These are phyloP conservation scores for Didymella pomorum DNA, from an alignment of 2,329 filamentous ascomycete genomes.

Conservation along the genomic window DNA sequence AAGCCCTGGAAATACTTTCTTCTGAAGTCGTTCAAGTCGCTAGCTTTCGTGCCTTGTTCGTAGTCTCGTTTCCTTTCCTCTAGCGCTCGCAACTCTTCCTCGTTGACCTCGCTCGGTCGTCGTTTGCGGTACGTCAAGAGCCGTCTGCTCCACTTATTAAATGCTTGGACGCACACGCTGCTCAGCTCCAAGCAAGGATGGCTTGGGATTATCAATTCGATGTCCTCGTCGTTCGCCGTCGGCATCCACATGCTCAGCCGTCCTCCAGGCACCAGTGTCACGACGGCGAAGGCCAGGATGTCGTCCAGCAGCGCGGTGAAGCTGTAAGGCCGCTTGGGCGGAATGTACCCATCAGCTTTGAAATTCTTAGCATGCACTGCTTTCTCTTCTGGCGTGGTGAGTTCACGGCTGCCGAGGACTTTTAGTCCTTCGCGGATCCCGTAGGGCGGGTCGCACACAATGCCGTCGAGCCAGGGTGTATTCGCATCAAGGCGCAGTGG, in stretches of 20 bases:
- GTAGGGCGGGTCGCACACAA: constrained; percentile 95
- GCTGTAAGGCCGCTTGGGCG: constrained; percentile 90
- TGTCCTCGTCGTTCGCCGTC: constrained; percentile 68
- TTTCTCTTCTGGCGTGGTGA: constrained; percentile 33
- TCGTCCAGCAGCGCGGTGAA: constrained; percentile 91
- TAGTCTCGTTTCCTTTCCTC: constrained; percentile 39
- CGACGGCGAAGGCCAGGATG: constrained; percentile 81
- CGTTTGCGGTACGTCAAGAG: constrained; percentile 85
- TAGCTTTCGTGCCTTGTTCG: constrained; percentile 61
- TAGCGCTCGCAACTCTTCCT: neutral
- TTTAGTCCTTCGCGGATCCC: constrained; percentile 91
- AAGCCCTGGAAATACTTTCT: constrained; percentile 60
- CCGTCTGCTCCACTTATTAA: constrained; percentile 91
- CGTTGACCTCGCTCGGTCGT: constrained; percentile 57
- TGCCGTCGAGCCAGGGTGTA: constrained; percentile 76
- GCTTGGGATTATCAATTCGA: constrained; percentile 77
- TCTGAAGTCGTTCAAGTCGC: constrained; percentile 74
- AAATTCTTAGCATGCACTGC: constrained; percentile 39
- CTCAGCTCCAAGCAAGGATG: constrained; percentile 79
- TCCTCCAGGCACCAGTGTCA: constrained; percentile 78
- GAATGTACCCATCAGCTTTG: constrained; percentile 68
- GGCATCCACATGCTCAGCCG: constrained; percentile 97
- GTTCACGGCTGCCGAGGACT: constrained; percentile 79
- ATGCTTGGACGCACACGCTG: constrained; percentile 81
- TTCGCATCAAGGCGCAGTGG: constrained; percentile 62